These are phyloP conservation scores for Paraphoma chrysanthemicola DNA, from an alignment of 2,329 filamentous ascomycete genomes.

Conservation along the genomic window DNA sequence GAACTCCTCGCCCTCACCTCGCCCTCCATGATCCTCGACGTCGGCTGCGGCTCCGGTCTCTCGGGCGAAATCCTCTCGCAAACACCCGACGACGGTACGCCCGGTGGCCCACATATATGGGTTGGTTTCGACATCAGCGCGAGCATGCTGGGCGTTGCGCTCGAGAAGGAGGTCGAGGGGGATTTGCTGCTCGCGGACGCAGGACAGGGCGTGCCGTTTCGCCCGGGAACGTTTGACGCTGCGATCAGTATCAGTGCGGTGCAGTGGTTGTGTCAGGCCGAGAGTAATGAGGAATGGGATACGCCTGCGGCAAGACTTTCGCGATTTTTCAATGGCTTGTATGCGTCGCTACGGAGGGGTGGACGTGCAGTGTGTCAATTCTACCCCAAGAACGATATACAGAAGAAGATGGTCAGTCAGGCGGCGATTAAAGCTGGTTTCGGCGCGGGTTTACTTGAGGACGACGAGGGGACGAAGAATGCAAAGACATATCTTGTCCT, in stretches of 20 bases:
- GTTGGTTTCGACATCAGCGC: slow-evolving; percentile 95
- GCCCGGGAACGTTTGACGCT: slow-evolving; percentile 90
- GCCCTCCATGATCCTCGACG: slow-evolving; percentile 89
- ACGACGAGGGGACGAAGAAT: slow-evolving; percentile 96
- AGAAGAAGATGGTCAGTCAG: slow-evolving; percentile 88
- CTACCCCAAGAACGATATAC: slow-evolving; percentile 93
- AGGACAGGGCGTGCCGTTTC: slow-evolving; percentile 93
- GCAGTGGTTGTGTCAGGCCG: slow-evolving; percentile 98
- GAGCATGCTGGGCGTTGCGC: slow-evolving; percentile 94
- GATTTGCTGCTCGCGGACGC: slow-evolving; percentile 95
- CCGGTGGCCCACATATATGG: slow-evolving; percentile 88
- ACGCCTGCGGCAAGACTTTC: slow-evolving; percentile 74
- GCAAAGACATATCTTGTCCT: slow-evolving; percentile 95
- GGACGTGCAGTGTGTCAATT: slow-evolving; percentile 95
- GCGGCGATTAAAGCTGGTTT: slow-evolving; percentile 95
- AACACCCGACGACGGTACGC: slow-evolving; percentile 65
- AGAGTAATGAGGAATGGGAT: slow-evolving; percentile 78
- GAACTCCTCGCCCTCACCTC: slow-evolving; percentile 82
- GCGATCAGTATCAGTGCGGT: slow-evolving; percentile 94
- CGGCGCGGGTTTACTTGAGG: slow-evolving; percentile 91
- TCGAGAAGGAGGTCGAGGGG: slow-evolving; percentile 90
- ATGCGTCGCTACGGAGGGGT: slow-evolving; percentile 81
- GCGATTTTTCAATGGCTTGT: slow-evolving; percentile 92
- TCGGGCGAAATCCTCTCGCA: slow-evolving; percentile 91
- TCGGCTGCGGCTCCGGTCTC: slow-evolving; percentile 95